phyloP scores from a whole-genome alignment of 192 early-diverging fungal genomes.

The Physocladia obscura region DNA sequence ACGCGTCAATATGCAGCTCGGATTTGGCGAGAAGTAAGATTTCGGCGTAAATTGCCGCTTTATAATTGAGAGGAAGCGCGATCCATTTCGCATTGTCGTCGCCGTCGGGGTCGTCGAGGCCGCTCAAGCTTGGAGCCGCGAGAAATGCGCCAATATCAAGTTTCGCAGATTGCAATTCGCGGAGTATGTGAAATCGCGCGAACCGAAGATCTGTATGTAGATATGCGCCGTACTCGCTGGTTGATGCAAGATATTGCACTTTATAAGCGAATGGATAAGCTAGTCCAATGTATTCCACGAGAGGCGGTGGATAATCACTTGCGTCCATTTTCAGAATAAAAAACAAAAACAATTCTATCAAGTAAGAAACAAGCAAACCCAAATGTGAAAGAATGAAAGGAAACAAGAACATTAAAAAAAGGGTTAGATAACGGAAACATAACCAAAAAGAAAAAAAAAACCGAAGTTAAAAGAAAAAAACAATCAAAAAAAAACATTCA shows the following conservation, averaged over 20 bases:
- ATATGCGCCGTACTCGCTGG: neutral
- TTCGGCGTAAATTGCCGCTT: neutral
- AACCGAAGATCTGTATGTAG: neutral
- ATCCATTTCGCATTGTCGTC: neutral
- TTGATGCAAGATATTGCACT: neutral
- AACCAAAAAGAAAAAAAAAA: neutral
- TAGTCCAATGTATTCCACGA: neutral
- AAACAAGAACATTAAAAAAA: too few species aligned
- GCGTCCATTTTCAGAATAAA: neutral
- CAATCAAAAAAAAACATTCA: neutral
- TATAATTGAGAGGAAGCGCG: neutral
- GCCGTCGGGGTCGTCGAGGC: too few species aligned
- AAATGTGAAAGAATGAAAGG: too few species aligned
- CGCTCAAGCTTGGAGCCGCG: neutral
- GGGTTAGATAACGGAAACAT: too few species aligned
- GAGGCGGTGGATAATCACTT: neutral
- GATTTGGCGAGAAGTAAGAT: neutral
- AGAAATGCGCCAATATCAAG: neutral
- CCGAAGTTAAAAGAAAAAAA: neutral
- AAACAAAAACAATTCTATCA: neutral
- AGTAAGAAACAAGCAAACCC: neutral
- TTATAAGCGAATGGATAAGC: neutral
- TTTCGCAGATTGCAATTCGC: neutral
- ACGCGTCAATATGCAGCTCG: neutral
- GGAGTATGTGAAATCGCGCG: neutral